These are phyloP conservation scores for Orychophragmus violaceus DNA, from an alignment of 345 rosid genomes.

Conservation along the genomic window DNA sequence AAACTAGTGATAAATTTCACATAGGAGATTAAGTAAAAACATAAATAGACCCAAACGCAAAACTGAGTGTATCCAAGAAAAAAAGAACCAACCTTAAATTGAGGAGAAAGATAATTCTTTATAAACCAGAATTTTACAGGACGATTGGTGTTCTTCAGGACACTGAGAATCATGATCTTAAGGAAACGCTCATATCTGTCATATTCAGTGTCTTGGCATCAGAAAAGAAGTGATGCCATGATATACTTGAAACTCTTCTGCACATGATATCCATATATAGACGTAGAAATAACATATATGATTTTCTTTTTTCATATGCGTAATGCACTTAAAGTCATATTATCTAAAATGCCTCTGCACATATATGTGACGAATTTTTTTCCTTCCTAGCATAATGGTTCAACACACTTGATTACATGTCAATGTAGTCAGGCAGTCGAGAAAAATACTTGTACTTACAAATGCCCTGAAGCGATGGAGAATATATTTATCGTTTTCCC, in stretches of 20 bases:
- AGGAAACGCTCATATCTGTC: conserved; percentile 92
- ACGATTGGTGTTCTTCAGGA: conserved; percentile 81
- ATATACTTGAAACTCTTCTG: not conserved
- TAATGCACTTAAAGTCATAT: not conserved
- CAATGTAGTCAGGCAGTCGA: conserved; percentile 6
- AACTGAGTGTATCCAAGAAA: not conserved
- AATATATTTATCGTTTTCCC: conserved; percentile 86
- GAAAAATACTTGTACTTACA: conserved; percentile 50
- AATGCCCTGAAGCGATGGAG: conserved; percentile 97
- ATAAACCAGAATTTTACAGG: conserved; percentile 99
- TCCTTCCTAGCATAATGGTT: conserved; percentile 6
- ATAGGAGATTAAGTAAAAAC: not conserved
- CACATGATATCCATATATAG: conserved; percentile 8
- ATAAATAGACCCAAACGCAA: not conserved
- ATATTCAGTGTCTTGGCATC: conserved; percentile 17
- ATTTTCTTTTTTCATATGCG: not conserved
- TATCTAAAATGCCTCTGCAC: not conserved
- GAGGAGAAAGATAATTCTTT: conserved; percentile 98
- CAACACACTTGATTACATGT: not conserved
- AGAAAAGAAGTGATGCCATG: not conserved
- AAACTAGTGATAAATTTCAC: not conserved
- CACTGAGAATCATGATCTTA: conserved; percentile 96
- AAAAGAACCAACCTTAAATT: conserved; percentile 65
- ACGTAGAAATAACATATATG: not conserved
- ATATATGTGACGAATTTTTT: not conserved